Percentiles rank a stretch among this genome's conserved stretches.
phyloP scores from a whole-genome alignment of 495 filamentous ascomycete species.

The Melanomma pulvis-pyrius region DNA sequence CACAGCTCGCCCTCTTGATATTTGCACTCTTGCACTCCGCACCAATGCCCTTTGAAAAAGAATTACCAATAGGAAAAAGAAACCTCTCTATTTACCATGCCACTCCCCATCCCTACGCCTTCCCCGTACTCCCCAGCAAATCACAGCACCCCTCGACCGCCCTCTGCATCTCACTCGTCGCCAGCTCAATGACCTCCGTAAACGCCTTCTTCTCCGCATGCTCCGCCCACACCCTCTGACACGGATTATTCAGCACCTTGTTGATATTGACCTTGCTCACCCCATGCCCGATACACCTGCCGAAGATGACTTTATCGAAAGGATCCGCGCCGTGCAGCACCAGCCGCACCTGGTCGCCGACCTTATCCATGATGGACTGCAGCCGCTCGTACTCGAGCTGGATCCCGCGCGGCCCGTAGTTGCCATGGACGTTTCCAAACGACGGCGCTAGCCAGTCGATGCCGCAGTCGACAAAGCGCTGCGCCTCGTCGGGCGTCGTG shows the following conservation, averaged over 20 bases:
- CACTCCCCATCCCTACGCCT: constrained; percentile 51
- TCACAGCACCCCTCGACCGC: constrained; percentile 76
- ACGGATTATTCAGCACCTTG: constrained; percentile 76
- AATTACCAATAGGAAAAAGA: too few species aligned
- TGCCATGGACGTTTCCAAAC: constrained; percentile 85
- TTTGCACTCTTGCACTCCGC: too few species aligned
- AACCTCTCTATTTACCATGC: too few species aligned
- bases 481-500: constrained; percentile 77
- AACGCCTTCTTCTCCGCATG: constrained; percentile 66
- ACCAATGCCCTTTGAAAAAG: too few species aligned
- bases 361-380: constrained; percentile 61
- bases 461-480: constrained; percentile 77
- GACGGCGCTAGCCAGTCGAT: constrained; percentile 78
- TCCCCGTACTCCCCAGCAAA: constrained; percentile 67
- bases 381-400: constrained; percentile 77
- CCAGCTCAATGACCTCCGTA: constrained; percentile 72
- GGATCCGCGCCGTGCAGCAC: constrained; percentile 81
- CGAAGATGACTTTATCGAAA: constrained; percentile 66
- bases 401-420: constrained; percentile 75
- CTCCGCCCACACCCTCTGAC: constrained; percentile 65
- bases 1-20: too few species aligned
- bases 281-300: constrained; percentile 65
- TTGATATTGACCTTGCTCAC: constrained; percentile 84
- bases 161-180: constrained; percentile 72
- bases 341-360: constrained; percentile 64